Evolutionary conservation across 805 yeast species (phyloP).

Genomic region (Saccharomycopsis guyanensis): DNA sequence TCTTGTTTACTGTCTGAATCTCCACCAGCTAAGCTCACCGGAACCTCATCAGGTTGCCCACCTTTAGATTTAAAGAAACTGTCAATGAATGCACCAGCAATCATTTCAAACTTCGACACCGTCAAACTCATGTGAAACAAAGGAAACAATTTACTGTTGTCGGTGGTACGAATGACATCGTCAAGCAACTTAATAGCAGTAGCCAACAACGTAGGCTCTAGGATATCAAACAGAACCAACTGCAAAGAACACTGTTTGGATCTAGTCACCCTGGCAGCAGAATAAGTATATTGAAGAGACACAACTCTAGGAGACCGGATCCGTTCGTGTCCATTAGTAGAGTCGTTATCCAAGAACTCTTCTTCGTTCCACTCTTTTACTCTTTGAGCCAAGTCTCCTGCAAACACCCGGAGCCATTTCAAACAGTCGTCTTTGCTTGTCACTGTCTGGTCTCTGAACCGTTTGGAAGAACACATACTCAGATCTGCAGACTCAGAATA

Average conservation of each 20-base stretch:
- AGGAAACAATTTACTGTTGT: conserved; percentile 35
- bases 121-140: conserved; percentile 43
- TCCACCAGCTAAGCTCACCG: too few species aligned
- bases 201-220: conserved; percentile 26
- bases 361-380: conserved; percentile 72
- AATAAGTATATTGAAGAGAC: conserved; percentile 9
- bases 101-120: conserved; percentile 45
- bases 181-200: conserved; percentile 34
- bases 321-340: background rate
- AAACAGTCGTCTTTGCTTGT: conserved; percentile 45
- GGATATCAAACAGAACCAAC: conserved; percentile 14
- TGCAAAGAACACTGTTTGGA: conserved; percentile 18
- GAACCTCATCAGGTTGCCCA: too few species aligned
- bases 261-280: conserved; percentile 1
- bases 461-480: conserved; percentile 85
- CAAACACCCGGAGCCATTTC: conserved; percentile 77
- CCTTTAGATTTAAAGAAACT: conserved; percentile 9
- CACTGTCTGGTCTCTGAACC: conserved; percentile 55
- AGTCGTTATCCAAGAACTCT: conserved; percentile 22
- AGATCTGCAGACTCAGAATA: conserved; percentile 56
- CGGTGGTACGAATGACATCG: conserved; percentile 29
- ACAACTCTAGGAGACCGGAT: conserved; percentile 13
- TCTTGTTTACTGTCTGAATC: background rate
- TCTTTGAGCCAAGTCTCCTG: conserved; percentile 69
- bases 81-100: conserved; percentile 26